phyloP scores from a whole-genome alignment of 305 asterid species.

The Solanum hybrid region DNA sequence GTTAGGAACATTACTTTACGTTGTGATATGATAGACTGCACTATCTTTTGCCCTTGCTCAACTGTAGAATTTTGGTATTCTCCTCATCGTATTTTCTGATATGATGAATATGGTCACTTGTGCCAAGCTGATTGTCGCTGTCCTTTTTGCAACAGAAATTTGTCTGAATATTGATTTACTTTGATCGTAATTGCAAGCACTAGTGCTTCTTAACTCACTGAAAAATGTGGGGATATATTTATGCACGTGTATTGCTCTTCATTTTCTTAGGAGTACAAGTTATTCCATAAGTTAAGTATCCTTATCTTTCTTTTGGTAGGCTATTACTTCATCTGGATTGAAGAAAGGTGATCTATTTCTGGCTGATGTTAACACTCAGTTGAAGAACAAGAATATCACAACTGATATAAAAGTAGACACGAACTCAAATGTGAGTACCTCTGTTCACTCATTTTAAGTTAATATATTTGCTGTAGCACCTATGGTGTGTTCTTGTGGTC shows the following conservation, averaged over 20 bases:
- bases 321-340: constrained; percentile 39
- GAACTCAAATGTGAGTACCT: constrained; percentile 32
- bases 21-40: background rate
- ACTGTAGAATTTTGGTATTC: background rate
- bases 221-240: background rate
- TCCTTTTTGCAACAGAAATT: background rate
- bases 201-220: background rate
- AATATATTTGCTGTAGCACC: background rate
- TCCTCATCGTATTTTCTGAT: background rate
- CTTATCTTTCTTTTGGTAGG: constrained; percentile 10
- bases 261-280: background rate
- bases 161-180: background rate
- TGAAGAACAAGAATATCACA: constrained; percentile 51
- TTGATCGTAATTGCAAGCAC: background rate
- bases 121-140: background rate
- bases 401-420: constrained; percentile 58
- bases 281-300: background rate
- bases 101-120: background rate
- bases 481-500: background rate
- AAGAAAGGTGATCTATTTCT: constrained; percentile 52
- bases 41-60: background rate
- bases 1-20: background rate
- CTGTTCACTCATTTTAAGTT: background rate
- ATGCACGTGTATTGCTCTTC: background rate
- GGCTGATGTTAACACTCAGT: constrained; percentile 51